Conservation (phyloP, 2,329 filamentous ascomycete species). For the Colletotrichum eleusines region DNA sequence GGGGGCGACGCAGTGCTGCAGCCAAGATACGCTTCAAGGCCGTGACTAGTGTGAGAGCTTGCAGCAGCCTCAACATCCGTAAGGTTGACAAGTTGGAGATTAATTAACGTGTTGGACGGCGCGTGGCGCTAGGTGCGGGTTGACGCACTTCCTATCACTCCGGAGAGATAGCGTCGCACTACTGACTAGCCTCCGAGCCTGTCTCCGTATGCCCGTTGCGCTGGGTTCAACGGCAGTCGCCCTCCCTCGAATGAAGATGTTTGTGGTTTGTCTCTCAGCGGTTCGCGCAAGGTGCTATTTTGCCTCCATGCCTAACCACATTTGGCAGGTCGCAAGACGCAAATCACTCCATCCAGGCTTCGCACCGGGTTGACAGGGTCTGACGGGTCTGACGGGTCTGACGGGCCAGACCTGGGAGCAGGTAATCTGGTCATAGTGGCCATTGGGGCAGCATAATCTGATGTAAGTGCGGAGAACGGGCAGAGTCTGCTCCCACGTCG, state of each 20-base stretch:
- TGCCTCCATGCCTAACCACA: slow-evolving; percentile 9
- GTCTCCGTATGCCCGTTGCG: slow-evolving; percentile 23
- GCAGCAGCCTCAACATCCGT: slow-evolving; percentile 35
- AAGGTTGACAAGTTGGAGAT: slow-evolving; percentile 39
- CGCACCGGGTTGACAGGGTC: slow-evolving; percentile 21
- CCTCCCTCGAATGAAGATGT: slow-evolving; percentile 25
- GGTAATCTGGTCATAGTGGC: slow-evolving; percentile 21
- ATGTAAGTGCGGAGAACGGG: slow-evolving; percentile 29
- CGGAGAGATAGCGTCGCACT: slow-evolving; percentile 39
- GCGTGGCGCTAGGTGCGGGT: slow-evolving; percentile 18
- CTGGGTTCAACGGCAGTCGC: slow-evolving; percentile 6
- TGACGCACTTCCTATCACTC: slow-evolving; percentile 29
- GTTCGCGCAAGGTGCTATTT: slow-evolving; percentile 29
- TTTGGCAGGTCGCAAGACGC: slow-evolving; percentile 20
- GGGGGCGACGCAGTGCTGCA: slow-evolving; percentile 22
- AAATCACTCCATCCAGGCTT: background rate
- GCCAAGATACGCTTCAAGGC: slow-evolving; percentile 37
- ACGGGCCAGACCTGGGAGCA: slow-evolving; percentile 2
- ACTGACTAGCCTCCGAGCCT: slow-evolving; percentile 37
- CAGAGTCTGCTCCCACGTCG: slow-evolving; percentile 26
- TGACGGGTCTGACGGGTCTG: slow-evolving; percentile 8
- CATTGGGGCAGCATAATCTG: slow-evolving; percentile 29
- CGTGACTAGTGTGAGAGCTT: slow-evolving; percentile 31
- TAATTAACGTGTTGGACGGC: slow-evolving; percentile 34
- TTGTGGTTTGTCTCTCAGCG: slow-evolving; percentile 15